A percentile compares a stretch with the other conserved stretches of the same genome.
Evolutionary conservation across 1,284 basidiomycete genomes (phyloP).

Genomic region (Tilletia indica): DNA sequence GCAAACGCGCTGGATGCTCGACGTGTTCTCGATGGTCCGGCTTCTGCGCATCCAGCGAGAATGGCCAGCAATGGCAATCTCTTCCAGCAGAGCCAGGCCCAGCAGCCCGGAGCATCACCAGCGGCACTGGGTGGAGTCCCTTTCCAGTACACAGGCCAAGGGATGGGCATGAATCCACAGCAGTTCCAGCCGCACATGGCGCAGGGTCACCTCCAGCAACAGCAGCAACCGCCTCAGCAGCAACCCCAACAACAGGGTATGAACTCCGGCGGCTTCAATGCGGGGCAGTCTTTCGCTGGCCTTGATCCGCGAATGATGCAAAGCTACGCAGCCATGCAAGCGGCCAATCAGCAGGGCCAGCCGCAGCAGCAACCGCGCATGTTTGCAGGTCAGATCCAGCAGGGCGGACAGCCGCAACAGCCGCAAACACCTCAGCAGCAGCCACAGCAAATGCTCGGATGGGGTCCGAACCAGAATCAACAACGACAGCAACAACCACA

Average conservation of each 20-base stretch:
- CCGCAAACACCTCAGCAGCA: slow-evolving; percentile 26
- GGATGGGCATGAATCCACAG: slow-evolving; percentile 27
- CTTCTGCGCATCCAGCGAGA: too few species aligned
- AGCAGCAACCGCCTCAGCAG: slow-evolving; percentile 26
- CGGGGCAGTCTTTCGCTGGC: background rate
- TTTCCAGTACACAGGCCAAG: slow-evolving; percentile 31
- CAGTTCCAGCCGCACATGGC: slow-evolving; percentile 36
- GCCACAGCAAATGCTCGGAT: slow-evolving; percentile 16
- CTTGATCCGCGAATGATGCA: background rate
- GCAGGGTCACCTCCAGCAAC: slow-evolving; percentile 29
- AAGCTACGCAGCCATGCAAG: background rate
- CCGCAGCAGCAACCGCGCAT: slow-evolving; percentile 29
- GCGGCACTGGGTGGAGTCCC: background rate
- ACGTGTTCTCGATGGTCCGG: too few species aligned
- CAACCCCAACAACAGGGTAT: slow-evolving; percentile 28
- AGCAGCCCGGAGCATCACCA: background rate
- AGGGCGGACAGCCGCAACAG: slow-evolving; percentile 22
- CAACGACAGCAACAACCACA: slow-evolving; percentile 34
- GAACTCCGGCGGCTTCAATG: slow-evolving; percentile 21
- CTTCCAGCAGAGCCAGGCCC: background rate
- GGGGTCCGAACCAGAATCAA: slow-evolving; percentile 20
- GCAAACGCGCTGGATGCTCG: too few species aligned
- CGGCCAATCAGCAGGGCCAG: slow-evolving; percentile 16
- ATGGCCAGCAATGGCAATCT: slow-evolving; percentile 6
- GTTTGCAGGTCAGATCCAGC: slow-evolving; percentile 24